A percentile compares a stretch with the other conserved stretches of the same genome.
These are phyloP conservation scores for Arthroderma sp. DNA, from an alignment of 2,329 filamentous ascomycete species.

Conservation along the genomic window DNA sequence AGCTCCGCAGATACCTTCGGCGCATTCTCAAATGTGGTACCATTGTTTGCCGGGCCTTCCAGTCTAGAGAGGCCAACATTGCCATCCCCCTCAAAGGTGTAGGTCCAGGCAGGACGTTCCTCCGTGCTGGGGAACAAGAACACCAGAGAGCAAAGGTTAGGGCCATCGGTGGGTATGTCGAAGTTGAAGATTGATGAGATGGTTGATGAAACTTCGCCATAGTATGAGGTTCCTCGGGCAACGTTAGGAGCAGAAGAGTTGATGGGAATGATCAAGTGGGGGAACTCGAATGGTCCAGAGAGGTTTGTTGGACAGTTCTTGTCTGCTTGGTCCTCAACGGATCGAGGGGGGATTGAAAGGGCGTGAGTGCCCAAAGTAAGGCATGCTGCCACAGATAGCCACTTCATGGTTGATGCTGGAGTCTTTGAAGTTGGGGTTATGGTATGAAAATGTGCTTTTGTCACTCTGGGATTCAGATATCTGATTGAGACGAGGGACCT, in stretches of 20 bases:
- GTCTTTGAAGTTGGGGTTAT: neutral
- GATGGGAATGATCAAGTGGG: slow-evolving; percentile 52
- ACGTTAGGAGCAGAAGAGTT: slow-evolving; percentile 43
- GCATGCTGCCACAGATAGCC: slow-evolving; percentile 5
- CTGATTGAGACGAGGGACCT: neutral
- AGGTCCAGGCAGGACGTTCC: slow-evolving; percentile 49
- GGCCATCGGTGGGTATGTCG: slow-evolving; percentile 44
- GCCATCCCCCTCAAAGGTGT: slow-evolving; percentile 44
- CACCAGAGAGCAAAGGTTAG: slow-evolving; percentile 45
- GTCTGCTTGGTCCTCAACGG: slow-evolving; percentile 1
- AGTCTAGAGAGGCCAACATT: slow-evolving; percentile 44
- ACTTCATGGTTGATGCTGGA: slow-evolving; percentile 9
- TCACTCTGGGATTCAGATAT: neutral
- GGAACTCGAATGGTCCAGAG: slow-evolving; percentile 41
- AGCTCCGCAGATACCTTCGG: slow-evolving; percentile 38
- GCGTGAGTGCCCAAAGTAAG: slow-evolving; percentile 9
- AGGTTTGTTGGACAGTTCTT: slow-evolving; percentile 37
- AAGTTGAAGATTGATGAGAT: slow-evolving; percentile 57
- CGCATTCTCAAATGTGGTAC: slow-evolving; percentile 45
- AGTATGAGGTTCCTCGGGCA: slow-evolving; percentile 43
- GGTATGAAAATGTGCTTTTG: neutral
- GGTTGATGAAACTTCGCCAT: slow-evolving; percentile 43
- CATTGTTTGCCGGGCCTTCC: slow-evolving; percentile 32
- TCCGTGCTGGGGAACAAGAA: slow-evolving; percentile 52
- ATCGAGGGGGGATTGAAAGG: slow-evolving; percentile 8